phyloP scores from a whole-genome alignment of 2,329 filamentous ascomycete genomes.

The Xylaria sp. region DNA sequence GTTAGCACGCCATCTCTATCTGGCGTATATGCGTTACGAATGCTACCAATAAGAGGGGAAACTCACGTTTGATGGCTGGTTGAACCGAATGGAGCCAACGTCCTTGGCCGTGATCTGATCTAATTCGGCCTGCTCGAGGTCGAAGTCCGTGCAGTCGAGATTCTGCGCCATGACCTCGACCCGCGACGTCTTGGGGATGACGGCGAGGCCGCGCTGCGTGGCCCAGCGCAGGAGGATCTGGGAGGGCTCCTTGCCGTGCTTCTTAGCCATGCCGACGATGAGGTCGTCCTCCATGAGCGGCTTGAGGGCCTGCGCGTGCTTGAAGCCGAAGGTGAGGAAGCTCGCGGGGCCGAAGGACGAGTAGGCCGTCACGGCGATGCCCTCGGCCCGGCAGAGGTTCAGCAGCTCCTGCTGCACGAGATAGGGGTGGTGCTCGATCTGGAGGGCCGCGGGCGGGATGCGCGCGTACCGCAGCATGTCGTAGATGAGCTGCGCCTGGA shows the following conservation, averaged over 20 bases:
- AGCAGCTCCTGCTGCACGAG: constrained; percentile 79
- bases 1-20: constrained; percentile 33
- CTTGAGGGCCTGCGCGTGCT: constrained; percentile 71
- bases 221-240: constrained; percentile 90
- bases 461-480: constrained; percentile 83
- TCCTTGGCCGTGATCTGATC: constrained; percentile 74
- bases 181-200: constrained; percentile 81
- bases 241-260: constrained; percentile 77
- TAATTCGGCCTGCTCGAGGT: constrained; percentile 74
- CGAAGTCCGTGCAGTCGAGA: constrained; percentile 73
- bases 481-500: constrained; percentile 80
- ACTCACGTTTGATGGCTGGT: constrained; percentile 78
- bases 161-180: constrained; percentile 69
- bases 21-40: background rate
- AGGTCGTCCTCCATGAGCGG: constrained; percentile 77
- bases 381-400: constrained; percentile 74
- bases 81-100: constrained; percentile 73
- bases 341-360: constrained; percentile 83
- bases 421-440: constrained; percentile 93
- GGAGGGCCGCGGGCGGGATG: constrained; percentile 79
- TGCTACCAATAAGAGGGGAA: background rate
- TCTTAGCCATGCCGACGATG: constrained; percentile 73
- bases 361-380: constrained; percentile 83
- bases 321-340: constrained; percentile 81
- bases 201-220: constrained; percentile 81